phyloP scores from a whole-genome alignment of 192 early-diverging fungal species.

The Piromyces finnis region DNA sequence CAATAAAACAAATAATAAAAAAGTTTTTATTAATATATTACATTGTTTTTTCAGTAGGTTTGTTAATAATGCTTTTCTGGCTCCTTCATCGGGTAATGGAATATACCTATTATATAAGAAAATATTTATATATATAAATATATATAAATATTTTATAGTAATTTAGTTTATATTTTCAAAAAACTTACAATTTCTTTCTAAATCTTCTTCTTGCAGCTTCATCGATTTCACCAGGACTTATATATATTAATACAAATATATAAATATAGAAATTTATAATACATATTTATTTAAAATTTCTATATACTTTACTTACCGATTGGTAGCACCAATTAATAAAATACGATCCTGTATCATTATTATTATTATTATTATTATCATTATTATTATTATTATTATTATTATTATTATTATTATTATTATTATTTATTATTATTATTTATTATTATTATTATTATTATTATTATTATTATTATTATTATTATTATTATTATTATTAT shows the following conservation, averaged over 20 bases:
- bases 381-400: no score
- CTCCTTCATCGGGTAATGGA: constrained; percentile 59
- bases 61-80: constrained; percentile 39
- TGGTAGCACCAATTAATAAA: constrained; percentile 55
- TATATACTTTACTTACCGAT: constrained; percentile 14
- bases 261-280: not conserved
- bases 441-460: no score
- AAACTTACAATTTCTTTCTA: constrained; percentile 25
- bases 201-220: constrained; percentile 64
- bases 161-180: no score
- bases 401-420: no score
- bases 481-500: no score
- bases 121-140: no score
- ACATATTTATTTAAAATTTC: not conserved
- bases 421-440: no score
- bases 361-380: no score
- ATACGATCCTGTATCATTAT: constrained; percentile 36
- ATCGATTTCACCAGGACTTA: constrained; percentile 74
- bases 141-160: no score
- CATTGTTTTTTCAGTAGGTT: constrained; percentile 36
- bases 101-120: constrained; percentile 46
- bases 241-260: constrained; percentile 5
- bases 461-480: no score
- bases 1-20: no score
- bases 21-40: no score